Evolutionary conservation across 805 yeast species (phyloP).

Genomic region (Wickerhamomyces bovis): DNA sequence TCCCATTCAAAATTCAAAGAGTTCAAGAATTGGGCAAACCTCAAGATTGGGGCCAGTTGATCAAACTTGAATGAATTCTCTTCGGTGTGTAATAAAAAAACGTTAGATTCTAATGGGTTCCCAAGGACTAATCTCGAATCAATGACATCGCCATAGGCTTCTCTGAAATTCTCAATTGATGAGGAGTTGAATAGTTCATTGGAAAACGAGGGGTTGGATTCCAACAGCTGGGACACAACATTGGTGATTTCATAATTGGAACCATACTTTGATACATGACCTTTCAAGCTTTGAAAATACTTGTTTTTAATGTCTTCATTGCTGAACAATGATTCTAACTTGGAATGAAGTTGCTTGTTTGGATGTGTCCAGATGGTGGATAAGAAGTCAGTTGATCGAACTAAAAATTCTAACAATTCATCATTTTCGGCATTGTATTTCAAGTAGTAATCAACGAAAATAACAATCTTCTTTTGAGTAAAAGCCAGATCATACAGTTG

Average conservation of each 20-base stretch:
- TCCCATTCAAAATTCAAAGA: conserved; percentile 13
- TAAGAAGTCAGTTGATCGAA: conserved; percentile 10
- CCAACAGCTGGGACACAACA: conserved; percentile 13
- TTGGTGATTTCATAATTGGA: conserved; percentile 1
- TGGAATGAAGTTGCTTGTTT: conserved; percentile 6
- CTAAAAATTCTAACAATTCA: conserved; percentile 9
- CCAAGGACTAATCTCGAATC: conserved; percentile 39
- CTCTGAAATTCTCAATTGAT: conserved; percentile 17
- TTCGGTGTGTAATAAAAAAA: conserved; percentile 23
- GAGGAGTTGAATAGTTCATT: background rate
- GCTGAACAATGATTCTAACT: conserved; percentile 1
- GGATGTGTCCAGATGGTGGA: conserved; percentile 6
- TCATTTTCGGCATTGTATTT: conserved; percentile 11
- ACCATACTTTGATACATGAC: conserved; percentile 1
- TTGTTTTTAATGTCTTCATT: conserved; percentile 3
- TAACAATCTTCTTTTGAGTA: conserved; percentile 10
- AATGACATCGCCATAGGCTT: conserved; percentile 25
- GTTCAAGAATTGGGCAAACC: conserved; percentile 24
- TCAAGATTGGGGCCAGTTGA: conserved; percentile 15
- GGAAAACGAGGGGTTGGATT: conserved; percentile 6
- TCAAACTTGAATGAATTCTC: conserved; percentile 12
- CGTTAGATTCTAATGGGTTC: conserved; percentile 39
- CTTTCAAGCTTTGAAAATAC: conserved; percentile 9
- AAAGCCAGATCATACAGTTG: conserved; percentile 29
- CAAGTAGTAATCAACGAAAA: conserved; percentile 20